Percentiles rank a stretch among this genome's conserved stretches.
Evolutionary conservation across 305 asterid species (phyloP).

Genomic region (Solanum hybrid): DNA sequence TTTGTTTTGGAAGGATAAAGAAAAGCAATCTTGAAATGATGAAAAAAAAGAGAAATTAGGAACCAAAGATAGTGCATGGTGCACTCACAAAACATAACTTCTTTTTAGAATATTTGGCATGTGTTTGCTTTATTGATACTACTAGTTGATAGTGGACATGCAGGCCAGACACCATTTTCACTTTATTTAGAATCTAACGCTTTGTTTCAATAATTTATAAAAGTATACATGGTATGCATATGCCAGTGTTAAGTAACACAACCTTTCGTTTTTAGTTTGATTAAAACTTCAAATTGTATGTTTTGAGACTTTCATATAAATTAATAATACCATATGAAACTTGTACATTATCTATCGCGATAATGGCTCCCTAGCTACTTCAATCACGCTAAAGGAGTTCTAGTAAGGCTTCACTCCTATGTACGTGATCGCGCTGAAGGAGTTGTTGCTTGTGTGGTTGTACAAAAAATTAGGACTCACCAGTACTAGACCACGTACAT

Average conservation of each 20-base stretch:
- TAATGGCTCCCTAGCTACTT: background rate
- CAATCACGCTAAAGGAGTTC: background rate
- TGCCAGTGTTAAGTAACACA: background rate
- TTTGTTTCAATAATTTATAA: background rate
- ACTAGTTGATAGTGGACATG: background rate
- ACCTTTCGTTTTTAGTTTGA: background rate
- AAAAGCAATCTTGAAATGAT: background rate
- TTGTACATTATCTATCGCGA: background rate
- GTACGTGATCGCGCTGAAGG: background rate
- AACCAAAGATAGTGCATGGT: background rate
- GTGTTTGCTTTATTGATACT: background rate
- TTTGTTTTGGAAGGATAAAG: background rate
- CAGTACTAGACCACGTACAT: too few species aligned
- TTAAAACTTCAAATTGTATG: background rate
- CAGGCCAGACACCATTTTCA: background rate
- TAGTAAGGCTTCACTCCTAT: background rate
- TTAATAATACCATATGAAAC: background rate
- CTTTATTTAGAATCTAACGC: background rate
- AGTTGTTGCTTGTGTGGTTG: background rate
- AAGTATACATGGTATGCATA: background rate
- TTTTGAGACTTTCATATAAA: background rate
- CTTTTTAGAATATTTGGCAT: background rate
- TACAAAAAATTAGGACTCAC: background rate
- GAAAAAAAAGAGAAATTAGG: background rate
- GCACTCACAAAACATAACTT: background rate